phyloP scores from a whole-genome alignment of 2,329 filamentous ascomycete genomes.

The Alternaria sp. region DNA sequence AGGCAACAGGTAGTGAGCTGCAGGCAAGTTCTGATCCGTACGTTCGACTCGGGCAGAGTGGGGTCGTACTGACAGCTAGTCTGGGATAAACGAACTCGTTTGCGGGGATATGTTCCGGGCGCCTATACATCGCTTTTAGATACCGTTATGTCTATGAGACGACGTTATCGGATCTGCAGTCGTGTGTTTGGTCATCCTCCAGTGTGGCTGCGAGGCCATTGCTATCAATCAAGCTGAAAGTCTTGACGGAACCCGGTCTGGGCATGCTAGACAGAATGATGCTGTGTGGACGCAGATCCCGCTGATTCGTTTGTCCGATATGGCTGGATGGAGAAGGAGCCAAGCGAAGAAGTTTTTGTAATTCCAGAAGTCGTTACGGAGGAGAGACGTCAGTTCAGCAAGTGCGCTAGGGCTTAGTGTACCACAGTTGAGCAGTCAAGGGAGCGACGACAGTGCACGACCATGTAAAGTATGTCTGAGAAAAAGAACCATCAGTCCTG shows the following conservation, averaged over 20 bases:
- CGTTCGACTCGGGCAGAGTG: constrained; percentile 7
- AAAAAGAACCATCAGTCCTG: not conserved
- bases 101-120: constrained; percentile 12
- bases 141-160: not conserved
- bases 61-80: constrained; percentile 8
- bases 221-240: not conserved
- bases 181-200: not conserved
- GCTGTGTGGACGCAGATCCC: not conserved
- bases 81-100: not conserved
- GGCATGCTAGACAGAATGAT: not conserved
- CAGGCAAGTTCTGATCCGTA: not conserved
- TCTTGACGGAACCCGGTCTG: not conserved
- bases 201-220: not conserved
- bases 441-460: constrained; percentile 4
- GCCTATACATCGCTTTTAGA: constrained; percentile 5
- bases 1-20: not conserved
- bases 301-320: not conserved
- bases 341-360: not conserved
- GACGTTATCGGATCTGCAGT: not conserved
- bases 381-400: not conserved
- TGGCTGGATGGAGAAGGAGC: not conserved
- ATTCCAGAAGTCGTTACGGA: not conserved
- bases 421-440: not conserved
- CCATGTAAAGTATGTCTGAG: not conserved
- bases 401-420: constrained; percentile 9